A percentile compares a stretch with the other conserved stretches of the same genome.
Evolutionary conservation across 1,139 yeast species (phyloP).

Genomic region (Geotrichum klebahnii): DNA sequence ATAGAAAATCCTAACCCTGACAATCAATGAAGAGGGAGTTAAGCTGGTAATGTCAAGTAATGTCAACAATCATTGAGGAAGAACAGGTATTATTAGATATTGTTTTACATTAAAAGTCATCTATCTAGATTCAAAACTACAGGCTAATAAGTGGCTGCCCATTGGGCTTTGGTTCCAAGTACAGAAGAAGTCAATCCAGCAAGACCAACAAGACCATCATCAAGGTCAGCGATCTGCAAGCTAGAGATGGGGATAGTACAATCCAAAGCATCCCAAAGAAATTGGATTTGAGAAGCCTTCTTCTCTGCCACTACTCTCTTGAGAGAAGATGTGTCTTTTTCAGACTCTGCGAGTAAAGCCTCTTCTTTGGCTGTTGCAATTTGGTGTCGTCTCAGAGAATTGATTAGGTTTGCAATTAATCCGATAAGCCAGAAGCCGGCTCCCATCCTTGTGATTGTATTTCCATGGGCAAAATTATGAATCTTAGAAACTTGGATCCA

Average conservation of each 20-base stretch:
- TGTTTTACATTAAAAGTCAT: too few relatives aligned
- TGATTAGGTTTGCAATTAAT: conserved; percentile 57
- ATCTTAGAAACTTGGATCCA: conserved; percentile 54
- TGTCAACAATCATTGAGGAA: too few relatives aligned
- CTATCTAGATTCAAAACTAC: too few relatives aligned
- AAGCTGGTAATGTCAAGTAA: too few relatives aligned
- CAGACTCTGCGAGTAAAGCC: conserved; percentile 39
- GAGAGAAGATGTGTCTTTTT: conserved; percentile 41
- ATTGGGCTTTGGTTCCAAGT: conserved; percentile 71
- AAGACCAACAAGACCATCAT: conserved; percentile 79
- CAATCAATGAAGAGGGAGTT: too few relatives aligned
- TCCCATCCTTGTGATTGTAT: conserved; percentile 32
- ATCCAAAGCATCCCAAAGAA: conserved; percentile 78
- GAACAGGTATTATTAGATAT: too few relatives aligned
- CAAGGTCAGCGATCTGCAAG: conserved; percentile 53
- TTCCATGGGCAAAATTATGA: conserved; percentile 37
- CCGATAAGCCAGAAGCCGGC: conserved; percentile 77
- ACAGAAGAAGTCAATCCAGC: conserved; percentile 82
- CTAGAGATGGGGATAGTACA: conserved; percentile 70
- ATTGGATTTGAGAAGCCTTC: conserved; percentile 53
- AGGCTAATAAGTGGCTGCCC: conserved; percentile 44
- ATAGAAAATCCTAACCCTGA: too few relatives aligned
- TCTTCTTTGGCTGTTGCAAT: conserved; percentile 40
- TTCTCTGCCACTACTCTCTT: conserved; percentile 41
- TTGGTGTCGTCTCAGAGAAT: conserved; percentile 50